These are phyloP conservation scores for Punica granatum DNA, from an alignment of 345 rosid species.

Conservation along the genomic window DNA sequence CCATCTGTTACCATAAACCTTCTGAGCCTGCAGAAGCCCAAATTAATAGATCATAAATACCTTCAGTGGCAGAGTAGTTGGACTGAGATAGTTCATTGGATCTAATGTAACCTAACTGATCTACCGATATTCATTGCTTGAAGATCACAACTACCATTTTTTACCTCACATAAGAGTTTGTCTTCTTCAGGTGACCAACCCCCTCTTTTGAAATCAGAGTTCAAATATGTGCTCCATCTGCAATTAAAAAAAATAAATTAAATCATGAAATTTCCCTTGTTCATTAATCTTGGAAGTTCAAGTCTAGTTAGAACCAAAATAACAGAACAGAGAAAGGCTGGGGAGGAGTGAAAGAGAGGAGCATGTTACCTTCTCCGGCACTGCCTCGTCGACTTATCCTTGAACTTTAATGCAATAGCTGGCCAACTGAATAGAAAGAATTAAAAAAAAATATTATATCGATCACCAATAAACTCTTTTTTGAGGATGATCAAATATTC, in stretches of 20 bases:
- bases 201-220: conserved; percentile 96
- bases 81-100: neutral
- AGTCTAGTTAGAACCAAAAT: neutral
- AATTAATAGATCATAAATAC: neutral
- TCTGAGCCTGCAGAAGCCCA: conserved; percentile 66
- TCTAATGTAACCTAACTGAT: neutral
- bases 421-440: conserved; percentile 67
- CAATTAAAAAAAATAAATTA: neutral
- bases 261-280: neutral
- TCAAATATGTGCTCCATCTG: conserved; percentile 97
- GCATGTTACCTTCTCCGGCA: conserved; percentile 75
- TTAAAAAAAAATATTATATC: conserved; percentile 6
- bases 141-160: neutral
- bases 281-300: neutral
- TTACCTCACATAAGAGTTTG: conserved; percentile 86
- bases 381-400: conserved; percentile 93
- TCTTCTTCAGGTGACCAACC: conserved; percentile 99
- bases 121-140: neutral
- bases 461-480: too few species aligned
- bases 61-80: neutral
- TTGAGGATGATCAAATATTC: too few species aligned
- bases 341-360: neutral
- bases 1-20: conserved; percentile 93
- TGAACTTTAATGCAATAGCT: conserved; percentile 81
- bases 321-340: neutral